Evolutionary conservation across 2,329 filamentous ascomycete species (phyloP).

Genomic region (Sphaerostilbella broomeana): DNA sequence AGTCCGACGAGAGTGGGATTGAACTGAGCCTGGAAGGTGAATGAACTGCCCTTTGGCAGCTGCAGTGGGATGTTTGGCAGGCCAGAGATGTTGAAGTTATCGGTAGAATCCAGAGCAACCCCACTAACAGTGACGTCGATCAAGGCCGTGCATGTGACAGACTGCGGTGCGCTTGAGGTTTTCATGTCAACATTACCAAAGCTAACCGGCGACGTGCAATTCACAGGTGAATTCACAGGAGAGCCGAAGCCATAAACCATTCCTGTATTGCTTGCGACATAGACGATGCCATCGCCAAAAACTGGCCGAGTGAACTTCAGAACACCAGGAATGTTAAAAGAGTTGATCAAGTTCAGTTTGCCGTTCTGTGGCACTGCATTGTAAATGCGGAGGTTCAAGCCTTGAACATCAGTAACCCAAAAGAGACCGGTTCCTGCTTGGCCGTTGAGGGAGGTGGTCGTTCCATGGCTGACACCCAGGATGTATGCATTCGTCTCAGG

Average conservation of each 20-base stretch:
- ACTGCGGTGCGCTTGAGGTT: conserved; percentile 20
- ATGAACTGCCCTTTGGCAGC: conserved; percentile 29
- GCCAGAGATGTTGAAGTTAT: conserved; percentile 32
- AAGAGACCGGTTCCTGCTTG: conserved; percentile 48
- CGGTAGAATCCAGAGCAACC: conserved; percentile 27
- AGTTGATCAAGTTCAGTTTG: conserved; percentile 40
- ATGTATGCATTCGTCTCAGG: conserved; percentile 44
- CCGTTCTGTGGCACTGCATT: conserved; percentile 44
- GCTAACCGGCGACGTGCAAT: conserved; percentile 43
- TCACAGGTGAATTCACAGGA: conserved; percentile 46
- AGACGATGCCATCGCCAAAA: conserved; percentile 50
- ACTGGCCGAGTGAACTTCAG: conserved; percentile 53
- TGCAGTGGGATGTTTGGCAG: conserved; percentile 26
- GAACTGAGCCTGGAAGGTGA: conserved; percentile 41
- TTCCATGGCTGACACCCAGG: conserved; percentile 51
- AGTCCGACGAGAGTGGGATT: conserved; percentile 40
- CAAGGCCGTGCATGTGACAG: conserved; percentile 43
- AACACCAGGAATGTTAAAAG: conserved; percentile 44
- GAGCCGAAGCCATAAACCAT: conserved; percentile 50
- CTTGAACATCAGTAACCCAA: conserved; percentile 51
- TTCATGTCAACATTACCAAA: conserved; percentile 42
- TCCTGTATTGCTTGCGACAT: conserved; percentile 46
- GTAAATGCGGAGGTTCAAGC: conserved; percentile 45
- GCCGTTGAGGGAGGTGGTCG: conserved; percentile 47
- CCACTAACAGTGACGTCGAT: conserved; percentile 36